These are phyloP conservation scores for Austropuccinia psidii DNA, from an alignment of 1,284 basidiomycete genomes.

Conservation along the genomic window DNA sequence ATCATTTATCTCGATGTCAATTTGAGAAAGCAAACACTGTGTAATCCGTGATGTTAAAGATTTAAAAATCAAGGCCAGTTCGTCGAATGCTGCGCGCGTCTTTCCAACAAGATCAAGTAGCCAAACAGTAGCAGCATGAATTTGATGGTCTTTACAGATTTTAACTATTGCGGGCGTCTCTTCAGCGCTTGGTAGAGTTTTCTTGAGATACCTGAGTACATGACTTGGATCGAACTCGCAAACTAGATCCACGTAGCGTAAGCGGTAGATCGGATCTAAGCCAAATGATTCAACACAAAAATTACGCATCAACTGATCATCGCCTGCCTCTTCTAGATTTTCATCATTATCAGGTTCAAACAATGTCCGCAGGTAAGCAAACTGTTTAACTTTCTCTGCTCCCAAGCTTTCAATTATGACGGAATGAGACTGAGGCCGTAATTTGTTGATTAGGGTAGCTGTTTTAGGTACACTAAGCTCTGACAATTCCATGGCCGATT, in stretches of 20 bases:
- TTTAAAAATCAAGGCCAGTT: conserved; percentile 59
- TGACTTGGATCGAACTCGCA: conserved; percentile 61
- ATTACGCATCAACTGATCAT: conserved; percentile 45
- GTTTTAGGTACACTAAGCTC: conserved; percentile 17
- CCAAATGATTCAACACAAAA: conserved; percentile 41
- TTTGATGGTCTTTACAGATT: conserved; percentile 61
- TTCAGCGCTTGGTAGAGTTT: conserved; percentile 55
- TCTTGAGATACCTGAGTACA: conserved; percentile 62
- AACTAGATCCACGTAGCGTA: conserved; percentile 65
- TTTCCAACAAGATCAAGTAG: conserved; percentile 61
- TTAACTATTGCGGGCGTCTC: conserved; percentile 58
- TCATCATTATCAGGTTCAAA: conserved; percentile 54
- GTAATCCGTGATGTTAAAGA: conserved; percentile 47
- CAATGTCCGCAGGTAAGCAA: conserved; percentile 69
- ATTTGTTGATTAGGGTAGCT: neutral
- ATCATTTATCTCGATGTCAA: conserved; percentile 38
- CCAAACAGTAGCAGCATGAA: conserved; percentile 77
- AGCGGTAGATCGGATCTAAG: conserved; percentile 54
- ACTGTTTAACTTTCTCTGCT: conserved; percentile 49
- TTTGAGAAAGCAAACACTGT: conserved; percentile 48
- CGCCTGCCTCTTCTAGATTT: conserved; percentile 15
- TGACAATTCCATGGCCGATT: conserved; percentile 21
- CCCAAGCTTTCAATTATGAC: conserved; percentile 1
- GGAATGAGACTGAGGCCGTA: conserved; percentile 13
- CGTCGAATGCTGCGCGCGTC: conserved; percentile 60